These are phyloP conservation scores for Cladosporium colombiae DNA, from an alignment of 2,329 filamentous ascomycete species.

Conservation along the genomic window DNA sequence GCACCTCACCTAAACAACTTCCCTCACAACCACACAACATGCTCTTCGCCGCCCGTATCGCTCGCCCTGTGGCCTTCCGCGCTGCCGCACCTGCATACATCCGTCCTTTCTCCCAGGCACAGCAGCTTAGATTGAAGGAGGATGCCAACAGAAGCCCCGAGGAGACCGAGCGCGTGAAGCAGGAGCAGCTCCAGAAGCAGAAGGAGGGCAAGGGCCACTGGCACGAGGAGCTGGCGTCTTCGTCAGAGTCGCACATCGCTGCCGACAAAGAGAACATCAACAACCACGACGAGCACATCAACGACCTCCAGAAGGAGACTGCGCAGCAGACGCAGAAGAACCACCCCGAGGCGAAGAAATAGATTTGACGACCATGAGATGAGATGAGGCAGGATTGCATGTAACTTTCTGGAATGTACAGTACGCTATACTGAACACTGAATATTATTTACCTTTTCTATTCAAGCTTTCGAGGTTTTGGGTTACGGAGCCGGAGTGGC, in stretches of 20 bases:
- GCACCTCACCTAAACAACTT: not conserved
- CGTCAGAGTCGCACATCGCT: constrained; percentile 43
- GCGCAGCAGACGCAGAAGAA: constrained; percentile 44
- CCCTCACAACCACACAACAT: constrained; percentile 1
- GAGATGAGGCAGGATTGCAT: not conserved
- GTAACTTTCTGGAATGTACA: constrained; percentile 7
- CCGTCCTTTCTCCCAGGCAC: constrained; percentile 36
- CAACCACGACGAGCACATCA: constrained; percentile 46
- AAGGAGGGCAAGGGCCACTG: constrained; percentile 45
- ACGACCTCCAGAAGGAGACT: constrained; percentile 48
- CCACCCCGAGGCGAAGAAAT: constrained; percentile 14
- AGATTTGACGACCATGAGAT: not conserved
- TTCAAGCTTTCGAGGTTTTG: not conserved
- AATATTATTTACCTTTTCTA: not conserved
- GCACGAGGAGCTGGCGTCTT: constrained; percentile 46
- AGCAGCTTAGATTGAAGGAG: constrained; percentile 42
- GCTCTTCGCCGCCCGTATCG: constrained; percentile 10
- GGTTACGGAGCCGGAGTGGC: not conserved
- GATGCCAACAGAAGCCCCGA: constrained; percentile 36
- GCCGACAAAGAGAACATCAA: constrained; percentile 47
- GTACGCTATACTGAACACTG: not conserved
- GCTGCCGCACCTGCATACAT: not conserved
- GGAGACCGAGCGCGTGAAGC: constrained; percentile 46
- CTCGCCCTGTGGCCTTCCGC: constrained; percentile 12
- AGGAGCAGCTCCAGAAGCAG: constrained; percentile 48